Conservation (phyloP, 73 alveolate species). For the Blepharisma stoltei region DNA sequence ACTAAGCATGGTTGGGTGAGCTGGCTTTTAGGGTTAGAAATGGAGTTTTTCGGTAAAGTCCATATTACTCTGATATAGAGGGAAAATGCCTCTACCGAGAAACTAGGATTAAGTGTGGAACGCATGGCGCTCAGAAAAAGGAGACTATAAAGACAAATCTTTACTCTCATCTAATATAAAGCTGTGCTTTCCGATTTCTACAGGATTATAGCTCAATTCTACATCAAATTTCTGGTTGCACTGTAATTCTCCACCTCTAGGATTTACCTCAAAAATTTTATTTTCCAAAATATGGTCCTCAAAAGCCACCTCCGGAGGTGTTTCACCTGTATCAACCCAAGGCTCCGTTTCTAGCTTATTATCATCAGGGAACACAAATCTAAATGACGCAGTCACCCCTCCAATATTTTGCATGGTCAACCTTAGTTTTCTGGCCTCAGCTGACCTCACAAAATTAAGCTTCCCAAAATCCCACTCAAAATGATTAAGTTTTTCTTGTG, state of each 20-base stretch:
- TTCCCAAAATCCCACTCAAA: slow-evolving; percentile 91
- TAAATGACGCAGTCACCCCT: slow-evolving; percentile 94
- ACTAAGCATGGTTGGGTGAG: too few species aligned
- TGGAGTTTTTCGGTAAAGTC: too few species aligned
- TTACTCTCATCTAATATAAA: too few species aligned
- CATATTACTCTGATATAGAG: too few species aligned
- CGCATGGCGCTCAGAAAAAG: too few species aligned
- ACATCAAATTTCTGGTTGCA: slow-evolving; percentile 84
- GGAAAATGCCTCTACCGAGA: too few species aligned
- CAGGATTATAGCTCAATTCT: slow-evolving; percentile 67
- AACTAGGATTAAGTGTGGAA: too few species aligned
- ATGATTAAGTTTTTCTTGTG: slow-evolving; percentile 53
- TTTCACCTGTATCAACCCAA: slow-evolving; percentile 99
- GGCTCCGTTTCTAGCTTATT: slow-evolving; percentile 91
- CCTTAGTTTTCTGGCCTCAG: slow-evolving; percentile 77
- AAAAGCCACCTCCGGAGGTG: slow-evolving; percentile 91
- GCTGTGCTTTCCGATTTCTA: slow-evolving; percentile 47
- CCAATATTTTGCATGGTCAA: slow-evolving; percentile 96
- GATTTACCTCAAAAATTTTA: slow-evolving; percentile 88
- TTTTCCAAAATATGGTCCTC: slow-evolving; percentile 94
- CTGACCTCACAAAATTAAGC: slow-evolving; percentile 69
- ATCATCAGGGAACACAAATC: slow-evolving; percentile 92
- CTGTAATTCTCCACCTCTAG: slow-evolving; percentile 83
- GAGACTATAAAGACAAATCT: too few species aligned
- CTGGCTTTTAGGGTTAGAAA: too few species aligned